These are phyloP conservation scores for Pelagophyceae sp. DNA, from an alignment of 352 stramenopile genomes.

Conservation along the genomic window DNA sequence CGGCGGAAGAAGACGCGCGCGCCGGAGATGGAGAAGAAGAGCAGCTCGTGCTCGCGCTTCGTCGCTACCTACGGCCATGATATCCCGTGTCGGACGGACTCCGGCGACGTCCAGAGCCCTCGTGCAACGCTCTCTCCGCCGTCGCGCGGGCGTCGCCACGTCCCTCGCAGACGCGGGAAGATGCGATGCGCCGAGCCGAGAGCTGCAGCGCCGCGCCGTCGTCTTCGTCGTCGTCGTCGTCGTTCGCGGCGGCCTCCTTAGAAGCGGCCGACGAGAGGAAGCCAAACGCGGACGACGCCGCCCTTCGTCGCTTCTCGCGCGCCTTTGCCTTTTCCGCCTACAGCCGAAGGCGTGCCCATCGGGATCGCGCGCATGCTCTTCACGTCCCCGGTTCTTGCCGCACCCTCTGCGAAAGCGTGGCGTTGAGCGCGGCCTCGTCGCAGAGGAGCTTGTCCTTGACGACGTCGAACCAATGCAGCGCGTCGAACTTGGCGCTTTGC, in stretches of 20 bases:
- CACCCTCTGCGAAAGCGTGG: slow-evolving; percentile 64
- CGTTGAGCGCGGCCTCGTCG: slow-evolving; percentile 67
- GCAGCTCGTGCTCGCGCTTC: slow-evolving; percentile 70
- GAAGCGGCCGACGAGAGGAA: slow-evolving; percentile 40
- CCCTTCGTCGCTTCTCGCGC: slow-evolving; percentile 13
- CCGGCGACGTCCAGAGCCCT: too few species aligned
- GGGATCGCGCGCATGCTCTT: too few species aligned
- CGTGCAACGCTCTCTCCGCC: too few species aligned
- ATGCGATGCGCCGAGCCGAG: slow-evolving; percentile 70
- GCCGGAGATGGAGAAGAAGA: slow-evolving; percentile 77
- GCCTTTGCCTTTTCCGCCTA: not conserved
- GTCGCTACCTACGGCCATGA: too few species aligned
- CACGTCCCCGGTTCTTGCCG: too few species aligned
- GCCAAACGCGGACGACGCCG: not conserved
- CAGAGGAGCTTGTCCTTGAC: slow-evolving; percentile 67
- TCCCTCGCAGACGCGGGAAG: too few species aligned
- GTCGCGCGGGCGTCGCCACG: too few species aligned
- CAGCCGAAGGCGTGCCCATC: not conserved
- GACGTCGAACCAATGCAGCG: slow-evolving; percentile 78
- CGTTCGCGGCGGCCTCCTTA: slow-evolving; percentile 51
- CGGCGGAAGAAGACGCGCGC: slow-evolving; percentile 72
- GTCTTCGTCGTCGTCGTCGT: slow-evolving; percentile 37
- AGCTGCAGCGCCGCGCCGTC: slow-evolving; percentile 59
- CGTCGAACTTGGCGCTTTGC: slow-evolving; percentile 53
- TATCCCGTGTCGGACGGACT: too few species aligned